phyloP scores from a whole-genome alignment of 495 filamentous ascomycete species.

The Aspergillus olivimuriae region DNA sequence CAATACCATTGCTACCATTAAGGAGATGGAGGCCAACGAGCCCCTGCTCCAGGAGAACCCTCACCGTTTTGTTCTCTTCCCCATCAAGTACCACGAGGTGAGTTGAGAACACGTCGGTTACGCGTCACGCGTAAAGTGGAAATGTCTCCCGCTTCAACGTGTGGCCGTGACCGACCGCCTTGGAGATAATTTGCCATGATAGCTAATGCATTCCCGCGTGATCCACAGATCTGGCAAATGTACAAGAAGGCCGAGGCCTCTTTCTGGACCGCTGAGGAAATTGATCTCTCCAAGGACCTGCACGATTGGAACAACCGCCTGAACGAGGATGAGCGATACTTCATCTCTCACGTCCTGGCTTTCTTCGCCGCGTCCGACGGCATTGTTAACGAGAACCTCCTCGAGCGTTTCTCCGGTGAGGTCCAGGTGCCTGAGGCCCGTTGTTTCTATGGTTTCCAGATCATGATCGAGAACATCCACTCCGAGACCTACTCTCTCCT shows the following conservation, averaged over 20 bases:
- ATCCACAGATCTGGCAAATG: constrained; percentile 93
- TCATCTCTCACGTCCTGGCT: constrained; percentile 95
- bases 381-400: constrained; percentile 98
- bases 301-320: constrained; percentile 98
- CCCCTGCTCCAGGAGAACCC: constrained; percentile 94
- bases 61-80: constrained; percentile 94
- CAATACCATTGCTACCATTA: constrained; percentile 55
- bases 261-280: constrained; percentile 99
- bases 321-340: constrained; percentile 95
- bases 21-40: constrained; percentile 71
- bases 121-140: constrained; percentile 69
- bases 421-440: constrained; percentile 97
- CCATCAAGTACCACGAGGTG: constrained; percentile 99
- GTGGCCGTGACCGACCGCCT: too few relatives aligned
- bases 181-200: too few relatives aligned
- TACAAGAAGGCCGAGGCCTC: constrained; percentile 99
- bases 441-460: constrained; percentile 99
- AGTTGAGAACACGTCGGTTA: constrained; percentile 47
- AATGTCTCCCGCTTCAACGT: constrained; percentile 24
- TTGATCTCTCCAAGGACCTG: constrained; percentile 96
- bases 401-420: constrained; percentile 95
- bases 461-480: constrained; percentile 99
- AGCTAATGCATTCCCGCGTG: too few relatives aligned
- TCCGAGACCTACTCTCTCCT: constrained; percentile 98
- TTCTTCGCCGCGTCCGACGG: constrained; percentile 99